Base-by-base conservation (phyloP, 2,329 filamentous ascomycete species). In the Monosporascus sp. region DNA sequence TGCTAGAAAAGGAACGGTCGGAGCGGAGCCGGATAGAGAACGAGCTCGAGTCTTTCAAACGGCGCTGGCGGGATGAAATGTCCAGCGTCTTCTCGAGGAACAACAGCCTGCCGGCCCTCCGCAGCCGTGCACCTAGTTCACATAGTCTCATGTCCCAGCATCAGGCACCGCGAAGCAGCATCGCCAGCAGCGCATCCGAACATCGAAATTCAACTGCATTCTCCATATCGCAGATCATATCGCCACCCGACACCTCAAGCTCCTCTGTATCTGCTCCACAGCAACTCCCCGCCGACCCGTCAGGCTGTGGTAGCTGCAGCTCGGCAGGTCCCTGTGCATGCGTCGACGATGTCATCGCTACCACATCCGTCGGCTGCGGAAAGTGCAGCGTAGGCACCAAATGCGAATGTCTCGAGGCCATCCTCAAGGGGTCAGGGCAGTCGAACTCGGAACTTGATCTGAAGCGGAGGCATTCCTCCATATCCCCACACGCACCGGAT, bases 321-420 rank as follows among this genome's bases (percentile, higher is more conserved):
- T 71, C 78, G 7, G 73, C 72, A 26, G 77, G 78, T 6, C 68
- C 70, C 2, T 86, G 84, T 66, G 78, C 78, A 11, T 87, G 84
- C 64, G 78, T 79, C 48, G 82, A 86, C 22, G 76, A 82, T 55
- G 81, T 76, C 31, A 70, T 86, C 47, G 73, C 75, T n/a, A 73
- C 72, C n/a, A 72, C 79, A 37, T 66, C 75, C 7, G 65, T 80
- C 24, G 84, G 82, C 22, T 91, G 87, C 66, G 83, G 80, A 48
- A 84, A 83, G 52, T 91, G 88, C 67, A 81, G 78, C 19, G 71
- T 82, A 7, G 81, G 79, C 47, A 76, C 77, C 7, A 78, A 79
- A 50, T 91, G 88, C 61, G 80, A 85, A 56, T 84, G 84, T 50
- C 76, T 86, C 24, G 74, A 81, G 52, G 72, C 73, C 14, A 66